These are phyloP conservation scores for Fabrea salina DNA, from an alignment of 169 alveolate species.

Conservation along the genomic window DNA sequence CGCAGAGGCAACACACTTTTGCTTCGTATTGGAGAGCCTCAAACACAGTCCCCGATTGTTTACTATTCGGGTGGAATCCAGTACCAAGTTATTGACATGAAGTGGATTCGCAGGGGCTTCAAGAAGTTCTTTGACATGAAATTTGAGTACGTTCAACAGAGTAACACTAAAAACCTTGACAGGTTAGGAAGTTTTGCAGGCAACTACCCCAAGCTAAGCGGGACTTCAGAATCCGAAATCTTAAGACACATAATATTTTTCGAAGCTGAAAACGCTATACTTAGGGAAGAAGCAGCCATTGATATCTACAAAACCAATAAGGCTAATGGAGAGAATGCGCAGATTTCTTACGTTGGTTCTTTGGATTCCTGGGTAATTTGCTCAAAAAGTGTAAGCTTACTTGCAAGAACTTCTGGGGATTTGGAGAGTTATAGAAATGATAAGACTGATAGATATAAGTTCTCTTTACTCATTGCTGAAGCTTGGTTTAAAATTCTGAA, in stretches of 20 bases:
- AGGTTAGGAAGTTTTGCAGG: conserved; percentile 14
- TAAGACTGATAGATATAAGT: conserved; percentile 52
- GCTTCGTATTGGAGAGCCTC: too few species aligned
- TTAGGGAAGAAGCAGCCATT: conserved; percentile 40
- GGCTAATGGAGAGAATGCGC: conserved; percentile 80
- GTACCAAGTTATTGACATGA: not conserved
- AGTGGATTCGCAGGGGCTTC: conserved; percentile 57
- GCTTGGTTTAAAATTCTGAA: conserved; percentile 65
- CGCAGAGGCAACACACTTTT: not conserved
- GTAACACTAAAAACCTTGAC: conserved; percentile 32
- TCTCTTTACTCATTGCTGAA: conserved; percentile 59
- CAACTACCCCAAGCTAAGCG: conserved; percentile 30
- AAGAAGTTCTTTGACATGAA: conserved; percentile 54
- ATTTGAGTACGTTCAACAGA: conserved; percentile 36
- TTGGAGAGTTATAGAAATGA: conserved; percentile 34
- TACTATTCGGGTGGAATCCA: not conserved
- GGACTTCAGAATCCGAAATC: too few species aligned
- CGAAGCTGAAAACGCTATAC: conserved; percentile 36
- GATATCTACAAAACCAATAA: conserved; percentile 49
- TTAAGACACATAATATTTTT: conserved; percentile 41
- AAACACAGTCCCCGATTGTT: too few species aligned
- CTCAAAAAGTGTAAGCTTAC: conserved; percentile 61
- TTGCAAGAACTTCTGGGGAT: conserved; percentile 52
- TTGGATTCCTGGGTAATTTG: conserved; percentile 67
- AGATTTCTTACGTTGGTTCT: conserved; percentile 52